These are phyloP conservation scores for Phialophora verrucosa DNA, from an alignment of 2,329 filamentous ascomycete species.

Conservation along the genomic window DNA sequence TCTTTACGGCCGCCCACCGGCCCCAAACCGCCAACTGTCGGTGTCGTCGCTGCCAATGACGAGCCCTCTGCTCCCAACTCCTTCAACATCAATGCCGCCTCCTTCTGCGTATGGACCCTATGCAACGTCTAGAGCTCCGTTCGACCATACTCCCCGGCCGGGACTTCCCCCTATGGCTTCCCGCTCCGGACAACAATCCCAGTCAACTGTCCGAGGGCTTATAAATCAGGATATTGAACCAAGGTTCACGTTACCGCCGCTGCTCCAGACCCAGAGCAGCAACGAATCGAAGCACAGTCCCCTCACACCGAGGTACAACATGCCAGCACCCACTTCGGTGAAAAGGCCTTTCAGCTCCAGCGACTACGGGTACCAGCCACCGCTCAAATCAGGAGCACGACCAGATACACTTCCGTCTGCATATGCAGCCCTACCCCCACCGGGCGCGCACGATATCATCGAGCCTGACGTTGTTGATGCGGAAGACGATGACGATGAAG, in stretches of 20 bases:
- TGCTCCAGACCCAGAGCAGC: neutral
- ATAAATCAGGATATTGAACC: conserved; percentile 16
- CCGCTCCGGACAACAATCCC: conserved; percentile 6
- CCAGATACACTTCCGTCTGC: conserved; percentile 13
- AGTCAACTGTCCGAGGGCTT: conserved; percentile 4
- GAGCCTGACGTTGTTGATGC: conserved; percentile 23
- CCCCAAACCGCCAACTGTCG: conserved; percentile 26
- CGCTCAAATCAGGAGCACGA: conserved; percentile 33
- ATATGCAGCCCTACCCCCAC: conserved; percentile 1
- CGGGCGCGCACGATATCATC: conserved; percentile 21
- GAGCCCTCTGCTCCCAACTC: conserved; percentile 25
- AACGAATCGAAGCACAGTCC: neutral
- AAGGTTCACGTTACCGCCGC: conserved; percentile 21
- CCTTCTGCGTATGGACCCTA: conserved; percentile 22
- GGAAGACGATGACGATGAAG: conserved; percentile 20
- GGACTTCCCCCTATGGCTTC: conserved; percentile 15
- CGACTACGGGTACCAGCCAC: conserved; percentile 3
- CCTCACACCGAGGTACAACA: conserved; percentile 15
- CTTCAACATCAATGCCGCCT: conserved; percentile 30
- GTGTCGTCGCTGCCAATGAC: conserved; percentile 24
- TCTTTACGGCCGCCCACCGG: conserved; percentile 21
- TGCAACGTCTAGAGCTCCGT: neutral
- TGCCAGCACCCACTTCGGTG: conserved; percentile 18
- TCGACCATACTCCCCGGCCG: conserved; percentile 10
- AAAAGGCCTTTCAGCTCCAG: conserved; percentile 30